Base-by-base conservation (phyloP, 176 grass and related monocot genomes). In the Juncus effusus region DNA sequence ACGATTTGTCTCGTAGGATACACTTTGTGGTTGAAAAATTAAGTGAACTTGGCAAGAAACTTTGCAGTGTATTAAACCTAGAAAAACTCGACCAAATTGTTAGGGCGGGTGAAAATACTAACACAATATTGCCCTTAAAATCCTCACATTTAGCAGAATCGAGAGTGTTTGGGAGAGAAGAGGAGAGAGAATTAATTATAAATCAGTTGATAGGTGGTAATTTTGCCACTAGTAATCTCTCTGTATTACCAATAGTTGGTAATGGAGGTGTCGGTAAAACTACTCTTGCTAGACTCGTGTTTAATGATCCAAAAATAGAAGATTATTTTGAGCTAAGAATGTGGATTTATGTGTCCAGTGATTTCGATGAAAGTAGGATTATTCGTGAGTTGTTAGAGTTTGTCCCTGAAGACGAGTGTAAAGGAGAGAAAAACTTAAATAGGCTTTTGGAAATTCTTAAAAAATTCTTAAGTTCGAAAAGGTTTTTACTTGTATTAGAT, bases 231-330 rank as follows among this genome's bases (percentile, higher is more conserved):
- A 11, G 3, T 36, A 60, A 37, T 42, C 58, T 79, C 0, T 2
- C 52, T 63, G 64, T 79, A 40, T 0, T 72, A 5, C 44, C 76
- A 1, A 0, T 79, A 3, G 37, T 79, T 53, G 76, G 76, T 7
- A 62, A 74, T 3, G 83, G 63, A 40, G 83, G 68, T 12, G 7
- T 82, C 19, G 84, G 79, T 10, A 86, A 86, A 63, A 82, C 78
- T 13, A 75, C 84, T 5, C 52, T 86, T 12, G 78, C 84, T 28
- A 58, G 69, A 7, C 2, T 86, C 3, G 64, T 81, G 3, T 82
- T 40, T 40, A 82, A 82, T 13, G 2, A 81, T 6, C 4, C 53
- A 0, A n/a, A 0, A 0, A 69, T 86, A 7, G 6, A 3, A 9
- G 16, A 52, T 3, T 13, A 86, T 60, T 86, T 79, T 61, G n/a